Conservation (phyloP, 148 eudicot genomes). For the Beta vulgaris region DNA sequence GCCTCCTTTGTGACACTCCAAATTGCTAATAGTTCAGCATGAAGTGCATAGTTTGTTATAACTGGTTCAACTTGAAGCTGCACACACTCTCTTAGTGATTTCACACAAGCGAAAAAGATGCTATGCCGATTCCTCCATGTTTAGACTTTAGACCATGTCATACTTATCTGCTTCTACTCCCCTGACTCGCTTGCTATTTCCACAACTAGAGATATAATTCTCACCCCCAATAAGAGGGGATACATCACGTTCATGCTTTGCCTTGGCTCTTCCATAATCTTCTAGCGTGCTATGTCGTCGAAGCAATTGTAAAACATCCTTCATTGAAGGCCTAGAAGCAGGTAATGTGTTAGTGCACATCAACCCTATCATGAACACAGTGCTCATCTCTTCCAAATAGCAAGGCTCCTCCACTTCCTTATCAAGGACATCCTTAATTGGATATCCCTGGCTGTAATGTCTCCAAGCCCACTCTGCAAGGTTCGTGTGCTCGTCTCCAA, state of each 20-base stretch:
- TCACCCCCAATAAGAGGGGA: conserved; percentile 52
- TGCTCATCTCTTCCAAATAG: conserved; percentile 52
- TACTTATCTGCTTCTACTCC: conserved; percentile 30
- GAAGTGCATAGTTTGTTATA: too few relatives aligned
- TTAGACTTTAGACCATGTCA: conserved; percentile 21
- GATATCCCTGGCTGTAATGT: conserved; percentile 43
- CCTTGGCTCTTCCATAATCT: conserved; percentile 31
- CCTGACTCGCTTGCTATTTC: conserved; percentile 42
- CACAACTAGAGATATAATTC: conserved; percentile 41
- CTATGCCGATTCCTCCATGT: neutral
- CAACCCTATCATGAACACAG: conserved; percentile 62
- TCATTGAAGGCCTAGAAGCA: conserved; percentile 69
- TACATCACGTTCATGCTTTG: conserved; percentile 35
- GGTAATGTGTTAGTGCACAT: conserved; percentile 59
- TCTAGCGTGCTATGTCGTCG: conserved; percentile 25
- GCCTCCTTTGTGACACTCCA: too few relatives aligned
- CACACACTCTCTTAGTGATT: too few relatives aligned
- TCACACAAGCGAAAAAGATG: too few relatives aligned
- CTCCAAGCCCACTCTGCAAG: conserved; percentile 90
- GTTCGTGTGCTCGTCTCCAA: conserved; percentile 52
- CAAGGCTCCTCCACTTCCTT: conserved; percentile 34
- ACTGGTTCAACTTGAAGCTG: too few relatives aligned
- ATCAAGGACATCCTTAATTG: conserved; percentile 44
- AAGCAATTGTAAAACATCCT: conserved; percentile 60
- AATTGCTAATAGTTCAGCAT: too few relatives aligned